Conservation (phyloP, 2,329 filamentous ascomycete genomes). For the Dactylellina parvicollis region DNA sequence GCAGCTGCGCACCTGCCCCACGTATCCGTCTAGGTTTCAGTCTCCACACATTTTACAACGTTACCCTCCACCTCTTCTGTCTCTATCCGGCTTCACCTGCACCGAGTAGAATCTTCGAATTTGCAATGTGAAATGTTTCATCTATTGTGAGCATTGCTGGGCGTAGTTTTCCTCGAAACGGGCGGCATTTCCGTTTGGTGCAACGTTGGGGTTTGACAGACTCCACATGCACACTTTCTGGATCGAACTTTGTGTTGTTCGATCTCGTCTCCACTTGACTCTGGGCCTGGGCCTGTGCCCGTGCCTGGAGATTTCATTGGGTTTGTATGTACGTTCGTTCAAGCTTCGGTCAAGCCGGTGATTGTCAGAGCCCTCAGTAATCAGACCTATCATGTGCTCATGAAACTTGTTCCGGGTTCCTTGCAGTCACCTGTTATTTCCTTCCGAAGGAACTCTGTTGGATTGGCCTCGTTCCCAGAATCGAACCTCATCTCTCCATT, state of each 20-base stretch:
- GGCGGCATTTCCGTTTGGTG: conserved; percentile 16
- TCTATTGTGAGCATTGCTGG: background rate
- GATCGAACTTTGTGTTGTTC: conserved; percentile 11
- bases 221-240: background rate
- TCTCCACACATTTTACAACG: conserved; percentile 21
- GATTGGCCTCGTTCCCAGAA: background rate
- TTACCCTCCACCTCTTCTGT: conserved; percentile 7
- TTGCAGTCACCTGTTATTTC: conserved; percentile 15
- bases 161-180: background rate
- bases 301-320: background rate
- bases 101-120: background rate
- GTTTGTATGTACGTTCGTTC: background rate
- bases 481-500: background rate
- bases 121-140: background rate
- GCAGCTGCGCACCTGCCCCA: conserved; percentile 29
- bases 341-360: conserved; percentile 12
- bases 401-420: conserved; percentile 19
- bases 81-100: background rate
- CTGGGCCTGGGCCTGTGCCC: background rate
- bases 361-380: conserved; percentile 19
- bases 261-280: background rate
- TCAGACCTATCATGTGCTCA: conserved; percentile 32
- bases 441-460: conserved; percentile 40
- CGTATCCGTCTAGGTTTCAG: background rate
- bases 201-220: conserved; percentile 7